A percentile compares a stretch with the other conserved stretches of the same genome.
Evolutionary conservation across 2,329 filamentous ascomycete genomes (phyloP).

Genomic region (Venturiaceae sp.): DNA sequence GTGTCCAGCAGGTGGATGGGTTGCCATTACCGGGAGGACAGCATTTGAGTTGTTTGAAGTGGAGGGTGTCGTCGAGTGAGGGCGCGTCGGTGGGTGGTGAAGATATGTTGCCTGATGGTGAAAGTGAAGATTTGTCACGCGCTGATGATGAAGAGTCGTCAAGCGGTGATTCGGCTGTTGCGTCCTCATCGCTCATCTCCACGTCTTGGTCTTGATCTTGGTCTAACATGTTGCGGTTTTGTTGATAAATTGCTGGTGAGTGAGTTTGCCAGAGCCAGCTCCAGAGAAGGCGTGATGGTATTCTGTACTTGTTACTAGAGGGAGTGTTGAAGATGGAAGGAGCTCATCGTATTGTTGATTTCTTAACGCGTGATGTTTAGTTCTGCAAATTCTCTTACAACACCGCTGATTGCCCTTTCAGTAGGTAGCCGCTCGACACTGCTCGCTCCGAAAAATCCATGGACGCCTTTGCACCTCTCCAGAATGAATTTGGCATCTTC

Average conservation of each 20-base stretch:
- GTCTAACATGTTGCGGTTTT: neutral
- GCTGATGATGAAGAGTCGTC: no score
- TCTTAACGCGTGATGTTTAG: constrained; percentile 10
- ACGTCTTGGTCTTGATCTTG: no score
- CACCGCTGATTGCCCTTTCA: constrained; percentile 53
- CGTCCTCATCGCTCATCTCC: no score
- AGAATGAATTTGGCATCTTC: constrained; percentile 56
- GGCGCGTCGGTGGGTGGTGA: no score
- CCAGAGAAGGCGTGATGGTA: neutral
- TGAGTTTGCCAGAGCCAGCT: neutral
- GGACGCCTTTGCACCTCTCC: constrained; percentile 49
- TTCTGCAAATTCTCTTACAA: constrained; percentile 44
- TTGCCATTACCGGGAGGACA: no score
- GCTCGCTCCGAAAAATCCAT: constrained; percentile 63
- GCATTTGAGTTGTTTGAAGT: neutral
- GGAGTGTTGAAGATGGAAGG: neutral
- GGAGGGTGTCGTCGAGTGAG: neutral
- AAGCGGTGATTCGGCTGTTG: no score
- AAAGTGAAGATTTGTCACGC: no score
- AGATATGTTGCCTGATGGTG: no score
- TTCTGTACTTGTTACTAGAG: neutral
- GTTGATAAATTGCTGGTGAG: neutral
- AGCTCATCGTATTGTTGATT: neutral
- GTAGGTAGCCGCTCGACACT: constrained; percentile 62
- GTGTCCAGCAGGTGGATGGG: neutral